These are phyloP conservation scores for Saitozyma sp. DNA, from an alignment of 768 basidiomycete species.

Conservation along the genomic window DNA sequence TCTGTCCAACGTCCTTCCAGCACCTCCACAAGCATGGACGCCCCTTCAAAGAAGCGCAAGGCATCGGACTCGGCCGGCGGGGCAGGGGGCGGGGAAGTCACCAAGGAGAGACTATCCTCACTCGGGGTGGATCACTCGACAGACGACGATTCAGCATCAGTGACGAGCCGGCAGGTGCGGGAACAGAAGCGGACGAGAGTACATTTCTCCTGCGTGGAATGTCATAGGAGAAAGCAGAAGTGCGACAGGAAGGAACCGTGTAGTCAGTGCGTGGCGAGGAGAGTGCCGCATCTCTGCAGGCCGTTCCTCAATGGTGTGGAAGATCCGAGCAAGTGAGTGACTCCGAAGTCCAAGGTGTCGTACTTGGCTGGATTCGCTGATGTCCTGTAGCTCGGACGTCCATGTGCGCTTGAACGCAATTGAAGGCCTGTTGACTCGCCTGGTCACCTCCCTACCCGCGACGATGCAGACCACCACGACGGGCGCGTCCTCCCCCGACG, in stretches of 20 bases:
- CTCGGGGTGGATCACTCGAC: constrained; percentile 27
- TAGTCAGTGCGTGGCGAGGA: constrained; percentile 51
- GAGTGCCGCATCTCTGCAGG: constrained; percentile 53
- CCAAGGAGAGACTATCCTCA: constrained; percentile 22
- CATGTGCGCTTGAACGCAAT: constrained; percentile 49
- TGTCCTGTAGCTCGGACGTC: constrained; percentile 45
- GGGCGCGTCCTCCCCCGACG: constrained; percentile 27
- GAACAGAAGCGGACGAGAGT: constrained; percentile 47
- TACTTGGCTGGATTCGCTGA: constrained; percentile 5
- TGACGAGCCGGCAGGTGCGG: constrained; percentile 12
- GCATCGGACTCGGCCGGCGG: constrained; percentile 11
- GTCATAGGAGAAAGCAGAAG: constrained; percentile 50
- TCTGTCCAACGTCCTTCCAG: not conserved
- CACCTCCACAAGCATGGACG: too few relatives aligned
- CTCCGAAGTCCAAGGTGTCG: not conserved
- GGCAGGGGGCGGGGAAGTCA: not conserved
- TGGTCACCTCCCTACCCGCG: constrained; percentile 35
- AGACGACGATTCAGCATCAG: constrained; percentile 36
- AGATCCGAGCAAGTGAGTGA: constrained; percentile 46
- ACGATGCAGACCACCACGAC: not conserved
- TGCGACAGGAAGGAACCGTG: constrained; percentile 50
- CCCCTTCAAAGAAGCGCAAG: constrained; percentile 32
- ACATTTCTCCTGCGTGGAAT: constrained; percentile 48
- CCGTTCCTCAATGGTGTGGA: constrained; percentile 53
- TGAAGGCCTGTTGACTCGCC: constrained; percentile 42